Evolutionary conservation across 306 rosid species (phyloP).

Genomic region (Morella rubra): DNA sequence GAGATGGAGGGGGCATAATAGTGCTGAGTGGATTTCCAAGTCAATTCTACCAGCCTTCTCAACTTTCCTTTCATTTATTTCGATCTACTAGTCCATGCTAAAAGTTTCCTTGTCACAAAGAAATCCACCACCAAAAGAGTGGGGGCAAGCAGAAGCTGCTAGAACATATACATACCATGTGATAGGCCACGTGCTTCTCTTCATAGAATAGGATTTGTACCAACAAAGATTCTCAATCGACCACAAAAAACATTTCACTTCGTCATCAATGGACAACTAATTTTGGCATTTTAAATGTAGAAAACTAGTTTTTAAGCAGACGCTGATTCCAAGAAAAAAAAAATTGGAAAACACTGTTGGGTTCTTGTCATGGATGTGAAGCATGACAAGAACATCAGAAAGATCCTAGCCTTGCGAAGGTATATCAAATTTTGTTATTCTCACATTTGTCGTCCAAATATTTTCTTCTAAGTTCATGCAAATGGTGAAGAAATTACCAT

Average conservation of each 20-base stretch:
- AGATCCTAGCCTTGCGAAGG: background rate
- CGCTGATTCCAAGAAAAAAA: background rate
- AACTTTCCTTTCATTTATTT: background rate
- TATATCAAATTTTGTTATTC: background rate
- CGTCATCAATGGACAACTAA: background rate
- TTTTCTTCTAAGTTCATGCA: background rate
- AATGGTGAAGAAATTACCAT: slow-evolving; percentile 60
- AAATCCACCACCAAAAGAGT: too few relatives aligned
- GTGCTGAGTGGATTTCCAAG: background rate
- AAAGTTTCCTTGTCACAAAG: background rate
- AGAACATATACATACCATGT: too few relatives aligned
- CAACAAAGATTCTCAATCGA: too few relatives aligned
- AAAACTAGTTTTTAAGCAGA: background rate
- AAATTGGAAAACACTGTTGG: background rate
- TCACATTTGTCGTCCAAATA: background rate
- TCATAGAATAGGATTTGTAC: too few relatives aligned
- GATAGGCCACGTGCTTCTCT: too few relatives aligned
- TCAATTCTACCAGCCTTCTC: background rate
- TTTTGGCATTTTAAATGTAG: background rate
- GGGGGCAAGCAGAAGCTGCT: too few relatives aligned
- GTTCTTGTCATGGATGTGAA: background rate
- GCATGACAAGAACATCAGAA: background rate
- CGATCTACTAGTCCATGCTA: background rate
- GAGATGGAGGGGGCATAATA: background rate
- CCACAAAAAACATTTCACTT: too few relatives aligned